phyloP scores from a whole-genome alignment of 441 rosid species.

The Hura crepitans region DNA sequence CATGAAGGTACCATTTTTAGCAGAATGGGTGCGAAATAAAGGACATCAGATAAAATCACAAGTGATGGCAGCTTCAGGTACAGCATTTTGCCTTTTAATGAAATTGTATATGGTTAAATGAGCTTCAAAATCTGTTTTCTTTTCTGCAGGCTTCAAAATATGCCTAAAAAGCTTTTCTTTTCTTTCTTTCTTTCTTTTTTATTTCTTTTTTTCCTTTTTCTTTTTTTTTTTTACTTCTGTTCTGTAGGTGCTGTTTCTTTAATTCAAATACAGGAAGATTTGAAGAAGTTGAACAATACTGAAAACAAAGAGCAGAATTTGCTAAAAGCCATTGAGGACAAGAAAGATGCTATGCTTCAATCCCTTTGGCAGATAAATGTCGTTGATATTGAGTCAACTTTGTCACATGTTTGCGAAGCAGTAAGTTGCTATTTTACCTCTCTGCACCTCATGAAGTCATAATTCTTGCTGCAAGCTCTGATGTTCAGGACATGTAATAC shows the following conservation, averaged over 20 bases:
- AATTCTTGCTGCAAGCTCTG: not conserved
- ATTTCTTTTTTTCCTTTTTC: constrained; percentile 1
- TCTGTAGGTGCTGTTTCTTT: constrained; percentile 82
- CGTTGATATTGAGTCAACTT: constrained; percentile 75
- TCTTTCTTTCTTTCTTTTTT: not conserved
- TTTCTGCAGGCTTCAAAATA: not conserved
- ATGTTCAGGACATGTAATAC: not conserved
- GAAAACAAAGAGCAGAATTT: constrained; percentile 70
- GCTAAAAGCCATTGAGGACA: constrained; percentile 64
- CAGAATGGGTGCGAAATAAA: constrained; percentile 95
- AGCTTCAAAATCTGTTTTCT: constrained; percentile 8
- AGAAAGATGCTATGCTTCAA: constrained; percentile 75
- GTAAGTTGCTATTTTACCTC: constrained; percentile 44
- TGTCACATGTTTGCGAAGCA: constrained; percentile 76
- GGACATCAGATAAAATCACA: constrained; percentile 89
- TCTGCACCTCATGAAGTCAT: constrained; percentile 5
- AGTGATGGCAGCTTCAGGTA: constrained; percentile 96
- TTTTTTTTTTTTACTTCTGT: constrained; percentile 3
- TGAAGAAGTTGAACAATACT: constrained; percentile 54
- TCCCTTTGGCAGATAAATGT: constrained; percentile 94
- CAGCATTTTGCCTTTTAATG: constrained; percentile 2
- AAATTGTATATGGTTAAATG: constrained; percentile 2
- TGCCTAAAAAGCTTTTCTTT: not conserved
- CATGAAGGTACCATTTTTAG: constrained; percentile 89
- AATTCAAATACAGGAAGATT: constrained; percentile 75